Evolutionary conservation across 2,329 filamentous ascomycete genomes (phyloP), one percentile per base, ranked within the genome.

Genomic region (Stagonosporopsis rhizophila): DNA sequence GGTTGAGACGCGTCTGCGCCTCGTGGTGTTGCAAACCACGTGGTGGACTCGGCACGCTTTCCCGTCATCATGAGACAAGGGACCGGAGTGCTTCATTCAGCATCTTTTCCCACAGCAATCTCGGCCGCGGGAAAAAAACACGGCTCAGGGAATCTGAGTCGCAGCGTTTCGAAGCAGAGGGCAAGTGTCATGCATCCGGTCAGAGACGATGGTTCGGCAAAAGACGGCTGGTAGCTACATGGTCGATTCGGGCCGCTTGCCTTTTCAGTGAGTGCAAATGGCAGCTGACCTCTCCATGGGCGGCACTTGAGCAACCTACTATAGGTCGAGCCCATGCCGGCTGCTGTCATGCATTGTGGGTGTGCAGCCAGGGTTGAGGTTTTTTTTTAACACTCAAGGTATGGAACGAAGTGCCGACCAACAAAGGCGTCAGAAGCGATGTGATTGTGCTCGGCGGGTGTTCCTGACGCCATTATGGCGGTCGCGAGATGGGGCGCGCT

Each of bases 401-500:
- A n/a, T n/a, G 38, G 38, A 44, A 30, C 47, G 32, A 23, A 41
- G 40, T 50, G 30, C 14, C 34, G 22, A 25, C 47, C 30, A 25
- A 25, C 23, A 25, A 30, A 9, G 9, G 27, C 44, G 41, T 30
- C 11, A 19, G 22, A 15, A 40, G 35, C 40, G 25, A 37, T 28
- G 20, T 17, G 15, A 39, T 11, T 38, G 28, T 53, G 55, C 59
- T 44, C 58, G 39, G 58, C 49, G 47, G 35, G 47, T 44, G 53
- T 56, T 52, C 53, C 53, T 67, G 62, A 65, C 60, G 61, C 65
- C 57, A 65, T 65, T 58, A 44, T 61, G 56, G 60, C 59, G 54
- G 65, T 60, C 64, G 58, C 64, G 44, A 44, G 50, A 58, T 53
- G 56, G 50, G 61, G 58, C 50, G 59, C 63, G 59, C 66, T 69